These are phyloP conservation scores for Hypoxylon sp. DNA, from an alignment of 2,329 filamentous ascomycete genomes.

Conservation along the genomic window DNA sequence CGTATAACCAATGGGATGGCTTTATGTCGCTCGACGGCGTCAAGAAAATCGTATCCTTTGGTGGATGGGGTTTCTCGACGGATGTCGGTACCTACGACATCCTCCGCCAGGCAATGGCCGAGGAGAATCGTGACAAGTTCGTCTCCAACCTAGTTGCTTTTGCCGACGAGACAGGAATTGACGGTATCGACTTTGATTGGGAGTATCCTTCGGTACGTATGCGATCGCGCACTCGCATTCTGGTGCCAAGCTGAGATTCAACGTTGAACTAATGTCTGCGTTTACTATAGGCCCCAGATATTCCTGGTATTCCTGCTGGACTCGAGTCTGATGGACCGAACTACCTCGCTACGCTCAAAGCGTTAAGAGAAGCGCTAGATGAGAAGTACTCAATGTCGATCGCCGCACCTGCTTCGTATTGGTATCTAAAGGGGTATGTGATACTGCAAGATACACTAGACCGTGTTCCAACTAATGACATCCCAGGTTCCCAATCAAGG, in stretches of 20 bases:
- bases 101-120: constrained; percentile 46
- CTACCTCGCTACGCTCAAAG: constrained; percentile 33
- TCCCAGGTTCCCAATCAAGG: constrained; percentile 42
- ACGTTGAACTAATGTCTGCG: too few species aligned
- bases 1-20: not conserved
- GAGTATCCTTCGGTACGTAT: not conserved
- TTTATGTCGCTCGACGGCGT: not conserved
- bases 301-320: constrained; percentile 9
- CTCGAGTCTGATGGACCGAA: constrained; percentile 44
- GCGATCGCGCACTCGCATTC: too few species aligned
- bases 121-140: not conserved
- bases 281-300: constrained; percentile 36
- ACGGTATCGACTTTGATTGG: not conserved
- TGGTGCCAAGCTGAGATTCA: too few species aligned
- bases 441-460: too few species aligned
- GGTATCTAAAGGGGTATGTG: constrained; percentile 47
- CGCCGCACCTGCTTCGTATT: constrained; percentile 42
- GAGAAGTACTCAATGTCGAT: constrained; percentile 40
- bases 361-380: constrained; percentile 38
- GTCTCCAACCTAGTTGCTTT: not conserved
- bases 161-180: not conserved
- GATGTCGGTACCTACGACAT: constrained; percentile 47
- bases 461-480: too few species aligned
- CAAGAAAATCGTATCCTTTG: constrained; percentile 47
- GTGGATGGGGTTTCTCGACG: constrained; percentile 55